Conservation (phyloP, 768 basidiomycete genomes). For the Termitomyces eurrhizus region DNA sequence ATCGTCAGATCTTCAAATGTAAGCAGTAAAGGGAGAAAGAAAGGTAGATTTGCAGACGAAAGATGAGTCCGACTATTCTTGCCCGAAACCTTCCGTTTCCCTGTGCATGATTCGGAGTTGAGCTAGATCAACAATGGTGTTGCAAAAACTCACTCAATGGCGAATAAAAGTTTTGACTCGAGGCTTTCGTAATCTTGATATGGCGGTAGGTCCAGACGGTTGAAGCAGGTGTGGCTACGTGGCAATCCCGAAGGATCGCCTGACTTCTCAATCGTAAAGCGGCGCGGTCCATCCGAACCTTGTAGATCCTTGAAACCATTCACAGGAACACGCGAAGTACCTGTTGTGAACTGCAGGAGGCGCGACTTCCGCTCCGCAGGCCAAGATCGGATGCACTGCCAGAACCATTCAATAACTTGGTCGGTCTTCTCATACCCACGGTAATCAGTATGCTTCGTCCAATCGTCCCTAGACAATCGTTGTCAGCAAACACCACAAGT, state of each 20-base stretch:
- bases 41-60: neutral
- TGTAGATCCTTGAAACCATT: slow-evolving; percentile 95
- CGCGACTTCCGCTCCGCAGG: slow-evolving; percentile 86
- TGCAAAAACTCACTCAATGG: slow-evolving; percentile 63
- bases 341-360: slow-evolving; percentile 84
- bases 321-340: slow-evolving; percentile 81
- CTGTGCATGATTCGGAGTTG: slow-evolving; percentile 28
- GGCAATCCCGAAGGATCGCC: slow-evolving; percentile 87
- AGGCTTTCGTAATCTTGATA: slow-evolving; percentile 86
- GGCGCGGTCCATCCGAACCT: slow-evolving; percentile 86
- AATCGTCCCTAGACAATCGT: slow-evolving; percentile 60
- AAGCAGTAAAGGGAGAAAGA: neutral
- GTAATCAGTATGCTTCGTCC: slow-evolving; percentile 94
- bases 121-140: slow-evolving; percentile 1
- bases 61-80: slow-evolving; percentile 37
- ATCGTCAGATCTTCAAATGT: slow-evolving; percentile 1
- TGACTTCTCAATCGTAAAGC: slow-evolving; percentile 94
- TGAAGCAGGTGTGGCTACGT: slow-evolving; percentile 93
- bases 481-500: neutral
- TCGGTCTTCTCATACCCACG: slow-evolving; percentile 84
- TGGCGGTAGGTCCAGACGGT: slow-evolving; percentile 82
- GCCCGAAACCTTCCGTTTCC: slow-evolving; percentile 76
- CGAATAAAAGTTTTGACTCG: slow-evolving; percentile 81
- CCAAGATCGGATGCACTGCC: slow-evolving; percentile 90
- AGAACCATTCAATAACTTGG: slow-evolving; percentile 93